Evolutionary conservation across 2,329 filamentous ascomycete genomes (phyloP), one percentile per base, ranked within the genome.

Genomic region (Microsporum canis): DNA sequence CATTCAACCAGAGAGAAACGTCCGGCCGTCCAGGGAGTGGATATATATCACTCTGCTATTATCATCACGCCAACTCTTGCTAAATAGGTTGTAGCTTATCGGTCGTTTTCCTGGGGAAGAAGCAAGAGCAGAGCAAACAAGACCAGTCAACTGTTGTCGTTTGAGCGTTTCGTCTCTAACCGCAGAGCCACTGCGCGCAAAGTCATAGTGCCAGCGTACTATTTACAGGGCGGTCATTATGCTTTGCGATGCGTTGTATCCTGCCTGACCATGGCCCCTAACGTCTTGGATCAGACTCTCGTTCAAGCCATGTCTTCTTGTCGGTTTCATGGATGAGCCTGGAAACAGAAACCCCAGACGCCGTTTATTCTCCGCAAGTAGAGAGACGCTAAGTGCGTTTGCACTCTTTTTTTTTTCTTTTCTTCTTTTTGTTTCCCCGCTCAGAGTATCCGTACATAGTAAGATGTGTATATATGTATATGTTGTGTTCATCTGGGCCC

Each of bases 191-290:
- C 17, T 23, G 17, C 17, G 17, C 17, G 17, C 31, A n/a, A 23
- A 31, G 27, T 8, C 17, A 55, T 36, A 55, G 51, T 36, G 27
- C 5, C 51, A 34, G 31, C n/a, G 33, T n/a, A 36, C 33, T 55
- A 55, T 55, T 36, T n/a, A n/a, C 51, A 55, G 51, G 51, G 51
- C 51, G 51, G 51, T 10, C 27, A n/a, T 55, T 55, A 55, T 55
- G 51, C 51, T 38, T 55, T 55, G 49, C 49, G 49, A 55, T 14
- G 49, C 31, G 49, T 36, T 53, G 49, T 53, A 34, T 53, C 5
- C 7, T n/a, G n/a, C 39, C 51, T 34, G 51, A 34, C 33, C 14
- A 23, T 34, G 17, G 45, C 23, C 27, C 12, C 8, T 8, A 39
- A 39, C 8, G 5, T 39, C 38, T 31, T 29, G 45, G 8, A 27